Percentiles rank a stretch among this genome's conserved stretches.
These are phyloP conservation scores for Neurospora africana DNA, from an alignment of 495 filamentous ascomycete genomes.

Conservation along the genomic window DNA sequence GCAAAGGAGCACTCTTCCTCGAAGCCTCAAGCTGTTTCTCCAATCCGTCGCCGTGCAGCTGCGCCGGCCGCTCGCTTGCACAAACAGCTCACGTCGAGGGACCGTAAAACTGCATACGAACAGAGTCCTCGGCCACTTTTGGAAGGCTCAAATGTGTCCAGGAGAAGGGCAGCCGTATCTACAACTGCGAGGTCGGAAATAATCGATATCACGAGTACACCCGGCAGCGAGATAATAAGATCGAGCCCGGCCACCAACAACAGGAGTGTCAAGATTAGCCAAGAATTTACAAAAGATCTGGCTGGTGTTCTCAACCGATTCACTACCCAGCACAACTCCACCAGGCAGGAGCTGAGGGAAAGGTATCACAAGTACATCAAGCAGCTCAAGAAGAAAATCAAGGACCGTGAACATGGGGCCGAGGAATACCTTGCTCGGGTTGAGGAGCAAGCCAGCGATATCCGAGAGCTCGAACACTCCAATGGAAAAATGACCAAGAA, in stretches of 20 bases:
- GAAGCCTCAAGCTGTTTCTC: neutral
- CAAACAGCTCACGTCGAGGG: neutral
- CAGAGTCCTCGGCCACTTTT: constrained; percentile 1
- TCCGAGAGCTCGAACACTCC: constrained; percentile 12
- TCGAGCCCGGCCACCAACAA: constrained; percentile 7
- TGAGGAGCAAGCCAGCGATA: constrained; percentile 9
- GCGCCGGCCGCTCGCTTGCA: neutral
- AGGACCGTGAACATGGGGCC: neutral
- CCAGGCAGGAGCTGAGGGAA: constrained; percentile 9
- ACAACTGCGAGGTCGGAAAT: neutral
- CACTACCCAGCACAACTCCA: constrained; percentile 9
- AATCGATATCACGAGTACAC: neutral
- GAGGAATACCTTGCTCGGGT: neutral
- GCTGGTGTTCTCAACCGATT: constrained; percentile 17
- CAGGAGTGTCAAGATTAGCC: constrained; percentile 7
- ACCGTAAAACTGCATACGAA: neutral
- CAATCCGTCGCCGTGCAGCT: neutral
- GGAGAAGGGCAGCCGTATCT: neutral
- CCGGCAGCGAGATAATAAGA: neutral
- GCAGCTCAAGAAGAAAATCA: constrained; percentile 6
- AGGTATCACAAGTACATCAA: constrained; percentile 16
- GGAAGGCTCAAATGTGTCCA: neutral
- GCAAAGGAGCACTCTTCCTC: neutral
- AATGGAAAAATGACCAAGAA: constrained; percentile 13
- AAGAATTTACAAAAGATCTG: constrained; percentile 14